A percentile compares a stretch with the other conserved stretches of the same genome.
Conservation (phyloP, 192 early-diverging fungal species). For the Umbelopsis ramanniana region DNA sequence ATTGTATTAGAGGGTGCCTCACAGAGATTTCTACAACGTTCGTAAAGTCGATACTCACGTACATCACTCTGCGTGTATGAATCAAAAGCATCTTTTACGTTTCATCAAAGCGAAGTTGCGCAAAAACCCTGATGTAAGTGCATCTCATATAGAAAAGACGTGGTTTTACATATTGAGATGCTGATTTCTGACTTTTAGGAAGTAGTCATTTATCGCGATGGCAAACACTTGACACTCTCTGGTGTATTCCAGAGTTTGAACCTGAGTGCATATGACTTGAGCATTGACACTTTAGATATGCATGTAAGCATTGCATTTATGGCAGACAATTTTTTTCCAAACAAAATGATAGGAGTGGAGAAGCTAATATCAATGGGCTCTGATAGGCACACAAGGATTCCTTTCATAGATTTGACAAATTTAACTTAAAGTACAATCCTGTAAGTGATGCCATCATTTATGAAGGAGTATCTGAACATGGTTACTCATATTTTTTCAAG, state of each 20-base stretch:
- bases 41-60: conserved; percentile 98
- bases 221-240: conserved; percentile 74
- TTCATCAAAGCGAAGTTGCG: conserved; percentile 94
- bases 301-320: conserved; percentile 53
- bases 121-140: conserved; percentile 67
- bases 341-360: not conserved
- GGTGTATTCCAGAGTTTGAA: conserved; percentile 91
- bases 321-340: too few species aligned
- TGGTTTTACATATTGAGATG: not conserved
- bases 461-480: not conserved
- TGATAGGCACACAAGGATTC: conserved; percentile 83
- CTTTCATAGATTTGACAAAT: conserved; percentile 96
- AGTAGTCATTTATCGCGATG: conserved; percentile 86
- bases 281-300: conserved; percentile 96
- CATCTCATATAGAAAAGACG: too few species aligned
- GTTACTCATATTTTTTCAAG: not conserved
- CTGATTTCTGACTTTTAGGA: conserved; percentile 44
- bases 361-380: not conserved
- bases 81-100: conserved; percentile 92
- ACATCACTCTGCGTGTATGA: conserved; percentile 93
- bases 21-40: conserved; percentile 97
- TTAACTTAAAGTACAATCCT: conserved; percentile 97
- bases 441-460: conserved; percentile 2
- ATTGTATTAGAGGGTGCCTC: conserved; percentile 69
- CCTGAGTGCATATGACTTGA: conserved; percentile 91